A percentile compares a stretch with the other conserved stretches of the same genome.
phyloP scores from a whole-genome alignment of 495 filamentous ascomycete species.

The Pyrenula massariospora region DNA sequence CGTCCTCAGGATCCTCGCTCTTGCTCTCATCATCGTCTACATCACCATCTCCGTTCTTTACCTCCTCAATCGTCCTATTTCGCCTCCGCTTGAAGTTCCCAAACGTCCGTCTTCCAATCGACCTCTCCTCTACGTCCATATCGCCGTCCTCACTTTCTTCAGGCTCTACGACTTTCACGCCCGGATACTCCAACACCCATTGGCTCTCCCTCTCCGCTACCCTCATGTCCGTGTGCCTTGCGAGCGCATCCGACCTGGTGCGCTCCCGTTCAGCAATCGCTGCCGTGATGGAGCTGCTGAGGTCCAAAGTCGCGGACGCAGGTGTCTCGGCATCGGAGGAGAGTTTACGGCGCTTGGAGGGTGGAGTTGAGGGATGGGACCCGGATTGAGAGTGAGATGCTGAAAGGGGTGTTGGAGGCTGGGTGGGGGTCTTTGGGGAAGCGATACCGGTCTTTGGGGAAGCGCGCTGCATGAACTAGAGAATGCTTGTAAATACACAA shows the following conservation, averaged over 20 bases:
- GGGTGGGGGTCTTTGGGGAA: conserved; percentile 15
- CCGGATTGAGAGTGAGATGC: conserved; percentile 14
- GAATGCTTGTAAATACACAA: conserved; percentile 1
- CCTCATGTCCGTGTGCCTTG: conserved; percentile 28
- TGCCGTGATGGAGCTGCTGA: conserved; percentile 34
- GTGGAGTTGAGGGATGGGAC: conserved; percentile 24
- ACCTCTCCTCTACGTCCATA: not conserved
- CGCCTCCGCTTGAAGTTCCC: conserved; percentile 1
- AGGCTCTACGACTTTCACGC: not conserved
- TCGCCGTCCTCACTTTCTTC: not conserved
- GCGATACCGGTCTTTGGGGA: conserved; percentile 21
- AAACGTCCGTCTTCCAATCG: not conserved
- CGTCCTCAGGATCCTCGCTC: no score
- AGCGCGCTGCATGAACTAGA: conserved; percentile 85
- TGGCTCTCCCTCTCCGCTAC: conserved; percentile 70
- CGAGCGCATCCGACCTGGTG: conserved; percentile 58
- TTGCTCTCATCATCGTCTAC: no score
- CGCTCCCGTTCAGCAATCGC: conserved; percentile 65
- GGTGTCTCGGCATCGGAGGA: not conserved
- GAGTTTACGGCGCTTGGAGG: conserved; percentile 42
- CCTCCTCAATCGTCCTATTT: not conserved
- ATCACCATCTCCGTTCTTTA: not conserved
- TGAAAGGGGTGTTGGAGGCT: conserved; percentile 35
- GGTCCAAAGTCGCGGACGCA: not conserved
- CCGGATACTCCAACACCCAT: conserved; percentile 58